Conservation (phyloP, 768 basidiomycete genomes). For the Phallus indusiatus region DNA sequence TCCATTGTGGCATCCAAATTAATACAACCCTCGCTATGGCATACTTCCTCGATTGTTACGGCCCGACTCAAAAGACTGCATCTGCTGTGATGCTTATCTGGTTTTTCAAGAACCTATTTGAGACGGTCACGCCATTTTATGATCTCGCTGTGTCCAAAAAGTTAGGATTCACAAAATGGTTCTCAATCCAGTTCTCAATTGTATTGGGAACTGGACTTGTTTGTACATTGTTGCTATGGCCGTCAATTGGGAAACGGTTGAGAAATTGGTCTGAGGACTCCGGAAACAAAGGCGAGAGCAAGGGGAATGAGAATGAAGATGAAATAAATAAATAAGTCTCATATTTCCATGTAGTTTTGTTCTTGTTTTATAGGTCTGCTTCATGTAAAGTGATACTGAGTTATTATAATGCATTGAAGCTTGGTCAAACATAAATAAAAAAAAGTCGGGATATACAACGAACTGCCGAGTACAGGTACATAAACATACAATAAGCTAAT, state of each 20-base stretch:
- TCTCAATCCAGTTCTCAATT: not conserved
- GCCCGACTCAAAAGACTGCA: not conserved
- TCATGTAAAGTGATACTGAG: too few species aligned
- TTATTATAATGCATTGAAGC: too few species aligned
- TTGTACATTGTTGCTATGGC: not conserved
- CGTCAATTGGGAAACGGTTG: not conserved
- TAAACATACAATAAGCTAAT: too few species aligned
- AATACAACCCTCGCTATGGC: not conserved
- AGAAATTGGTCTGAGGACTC: too few species aligned
- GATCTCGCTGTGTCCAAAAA: not conserved
- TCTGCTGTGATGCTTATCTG: not conserved
- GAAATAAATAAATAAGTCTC: too few species aligned
- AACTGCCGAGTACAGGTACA: too few species aligned
- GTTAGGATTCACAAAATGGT: not conserved
- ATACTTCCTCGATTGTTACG: not conserved
- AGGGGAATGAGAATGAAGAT: too few species aligned
- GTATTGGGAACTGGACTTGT: not conserved
- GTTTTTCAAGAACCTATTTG: not conserved
- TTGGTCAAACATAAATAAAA: too few species aligned
- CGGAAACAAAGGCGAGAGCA: too few species aligned
- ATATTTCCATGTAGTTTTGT: too few species aligned
- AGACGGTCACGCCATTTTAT: not conserved
- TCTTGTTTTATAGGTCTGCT: too few species aligned
- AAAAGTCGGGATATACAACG: too few species aligned
- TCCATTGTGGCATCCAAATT: not conserved